Conservation (phyloP, 306 rosid genomes). For the Gynostemma pentaphyllum region DNA sequence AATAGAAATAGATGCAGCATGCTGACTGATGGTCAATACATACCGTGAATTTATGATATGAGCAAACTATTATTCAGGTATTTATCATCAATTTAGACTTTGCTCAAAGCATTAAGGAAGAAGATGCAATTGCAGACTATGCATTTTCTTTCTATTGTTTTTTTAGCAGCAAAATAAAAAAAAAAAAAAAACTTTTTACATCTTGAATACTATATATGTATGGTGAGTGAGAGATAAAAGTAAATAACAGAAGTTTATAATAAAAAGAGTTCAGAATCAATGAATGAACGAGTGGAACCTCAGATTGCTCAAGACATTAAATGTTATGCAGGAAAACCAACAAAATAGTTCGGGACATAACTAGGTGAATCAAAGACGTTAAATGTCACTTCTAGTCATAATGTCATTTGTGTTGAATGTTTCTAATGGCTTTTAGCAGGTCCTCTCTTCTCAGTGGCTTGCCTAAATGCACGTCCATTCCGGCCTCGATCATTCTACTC, state of each 20-base stretch:
- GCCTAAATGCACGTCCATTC: constrained; percentile 48
- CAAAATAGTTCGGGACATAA: neutral
- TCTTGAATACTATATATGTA: too few relatives aligned
- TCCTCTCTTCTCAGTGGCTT: constrained; percentile 33
- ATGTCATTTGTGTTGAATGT: too few relatives aligned
- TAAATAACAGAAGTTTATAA: too few relatives aligned
- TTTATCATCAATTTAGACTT: neutral
- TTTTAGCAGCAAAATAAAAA: neutral
- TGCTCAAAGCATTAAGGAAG: neutral
- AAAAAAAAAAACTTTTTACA: too few relatives aligned
- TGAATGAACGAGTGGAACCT: too few relatives aligned
- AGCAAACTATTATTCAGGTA: neutral
- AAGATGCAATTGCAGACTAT: neutral
- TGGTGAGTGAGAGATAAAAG: too few relatives aligned
- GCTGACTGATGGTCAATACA: too few relatives aligned
- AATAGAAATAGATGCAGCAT: too few relatives aligned
- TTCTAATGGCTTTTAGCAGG: constrained; percentile 34
- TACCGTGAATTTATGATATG: neutral
- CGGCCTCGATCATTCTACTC: constrained; percentile 23
- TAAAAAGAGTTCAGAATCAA: too few relatives aligned
- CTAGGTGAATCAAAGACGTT: constrained; percentile 1
- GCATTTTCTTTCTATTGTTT: neutral
- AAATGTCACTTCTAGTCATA: constrained; percentile 9
- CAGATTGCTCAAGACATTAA: too few relatives aligned
- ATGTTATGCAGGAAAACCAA: too few relatives aligned